Evolutionary conservation across 495 filamentous ascomycete genomes (phyloP).

Genomic region (Podospora anserina): DNA sequence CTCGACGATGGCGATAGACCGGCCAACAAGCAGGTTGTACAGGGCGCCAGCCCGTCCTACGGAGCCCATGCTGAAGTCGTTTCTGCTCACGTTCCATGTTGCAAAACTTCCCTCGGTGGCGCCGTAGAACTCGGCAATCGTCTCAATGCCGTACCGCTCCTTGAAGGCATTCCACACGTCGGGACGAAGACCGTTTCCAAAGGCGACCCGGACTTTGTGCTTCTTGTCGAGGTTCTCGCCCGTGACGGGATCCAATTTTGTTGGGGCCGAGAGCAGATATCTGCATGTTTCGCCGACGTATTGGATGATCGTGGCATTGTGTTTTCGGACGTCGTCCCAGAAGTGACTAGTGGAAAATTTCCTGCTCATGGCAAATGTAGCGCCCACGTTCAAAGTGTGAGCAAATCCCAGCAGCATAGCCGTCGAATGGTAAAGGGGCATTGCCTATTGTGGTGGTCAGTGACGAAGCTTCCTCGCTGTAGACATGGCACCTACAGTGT

Average conservation of each 20-base stretch:
- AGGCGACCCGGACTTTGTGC: slow-evolving; percentile 74
- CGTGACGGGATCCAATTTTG: slow-evolving; percentile 58
- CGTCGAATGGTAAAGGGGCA: slow-evolving; percentile 93
- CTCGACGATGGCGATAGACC: slow-evolving; percentile 57
- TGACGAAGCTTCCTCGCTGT: neutral
- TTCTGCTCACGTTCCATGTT: slow-evolving; percentile 72
- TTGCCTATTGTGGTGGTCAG: slow-evolving; percentile 52
- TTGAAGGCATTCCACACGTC: slow-evolving; percentile 91
- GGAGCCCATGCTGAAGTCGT: slow-evolving; percentile 73
- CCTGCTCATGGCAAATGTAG: slow-evolving; percentile 68
- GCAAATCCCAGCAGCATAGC: slow-evolving; percentile 69
- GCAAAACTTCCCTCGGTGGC: slow-evolving; percentile 76
- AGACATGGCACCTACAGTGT: slow-evolving; percentile 59
- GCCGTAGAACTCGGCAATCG: slow-evolving; percentile 85
- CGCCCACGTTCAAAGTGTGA: slow-evolving; percentile 55
- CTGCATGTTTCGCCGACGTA: slow-evolving; percentile 95
- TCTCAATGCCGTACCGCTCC: slow-evolving; percentile 76
- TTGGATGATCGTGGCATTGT: slow-evolving; percentile 77
- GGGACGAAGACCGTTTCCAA: slow-evolving; percentile 88
- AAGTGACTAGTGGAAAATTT: slow-evolving; percentile 81
- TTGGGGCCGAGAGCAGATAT: slow-evolving; percentile 75
- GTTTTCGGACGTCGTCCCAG: slow-evolving; percentile 72
- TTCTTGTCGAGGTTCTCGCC: slow-evolving; percentile 73
- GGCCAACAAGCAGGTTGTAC: slow-evolving; percentile 51
- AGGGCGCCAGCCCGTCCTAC: slow-evolving; percentile 74